Percentiles rank a stretch among this genome's conserved stretches.
Evolutionary conservation across 2,329 filamentous ascomycete genomes (phyloP).

Genomic region (Fusarium sambucinum): DNA sequence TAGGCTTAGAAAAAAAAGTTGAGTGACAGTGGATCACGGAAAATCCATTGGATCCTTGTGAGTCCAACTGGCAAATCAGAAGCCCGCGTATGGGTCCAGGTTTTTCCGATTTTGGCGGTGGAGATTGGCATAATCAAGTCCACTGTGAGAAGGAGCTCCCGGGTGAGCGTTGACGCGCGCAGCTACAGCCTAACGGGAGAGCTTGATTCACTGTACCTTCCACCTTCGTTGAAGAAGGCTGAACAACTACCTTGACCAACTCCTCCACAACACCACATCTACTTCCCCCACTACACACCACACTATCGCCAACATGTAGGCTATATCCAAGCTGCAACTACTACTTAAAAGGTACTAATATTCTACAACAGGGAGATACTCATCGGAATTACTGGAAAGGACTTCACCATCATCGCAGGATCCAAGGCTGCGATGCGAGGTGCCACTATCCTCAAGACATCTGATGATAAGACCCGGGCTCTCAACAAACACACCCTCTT

Average conservation of each 20-base stretch:
- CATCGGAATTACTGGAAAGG: constrained; percentile 97
- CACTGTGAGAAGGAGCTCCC: constrained; percentile 39
- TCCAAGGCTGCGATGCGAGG: constrained; percentile 99
- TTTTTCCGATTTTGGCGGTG: constrained; percentile 54
- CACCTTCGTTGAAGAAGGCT: constrained; percentile 42
- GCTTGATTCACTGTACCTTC: constrained; percentile 45
- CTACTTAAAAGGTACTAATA: constrained; percentile 30
- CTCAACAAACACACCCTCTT: constrained; percentile 95
- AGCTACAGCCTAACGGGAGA: constrained; percentile 54
- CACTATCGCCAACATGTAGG: constrained; percentile 46
- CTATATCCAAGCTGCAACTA: constrained; percentile 27
- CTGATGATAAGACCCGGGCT: constrained; percentile 94
- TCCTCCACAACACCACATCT: constrained; percentile 37
- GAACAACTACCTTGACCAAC: constrained; percentile 38
- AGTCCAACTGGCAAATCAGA: constrained; percentile 44
- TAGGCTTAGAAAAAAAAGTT: constrained; percentile 57
- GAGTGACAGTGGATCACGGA: constrained; percentile 46
- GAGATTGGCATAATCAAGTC: constrained; percentile 48
- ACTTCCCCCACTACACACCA: constrained; percentile 27
- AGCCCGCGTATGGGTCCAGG: constrained; percentile 38
- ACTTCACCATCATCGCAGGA: constrained; percentile 97
- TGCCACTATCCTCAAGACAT: constrained; percentile 92
- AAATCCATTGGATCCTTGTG: constrained; percentile 23
- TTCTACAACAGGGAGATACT: constrained; percentile 84
- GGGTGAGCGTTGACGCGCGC: constrained; percentile 53